These are phyloP conservation scores for Botryotinia calthae DNA, from an alignment of 2,329 filamentous ascomycete species.

Conservation along the genomic window DNA sequence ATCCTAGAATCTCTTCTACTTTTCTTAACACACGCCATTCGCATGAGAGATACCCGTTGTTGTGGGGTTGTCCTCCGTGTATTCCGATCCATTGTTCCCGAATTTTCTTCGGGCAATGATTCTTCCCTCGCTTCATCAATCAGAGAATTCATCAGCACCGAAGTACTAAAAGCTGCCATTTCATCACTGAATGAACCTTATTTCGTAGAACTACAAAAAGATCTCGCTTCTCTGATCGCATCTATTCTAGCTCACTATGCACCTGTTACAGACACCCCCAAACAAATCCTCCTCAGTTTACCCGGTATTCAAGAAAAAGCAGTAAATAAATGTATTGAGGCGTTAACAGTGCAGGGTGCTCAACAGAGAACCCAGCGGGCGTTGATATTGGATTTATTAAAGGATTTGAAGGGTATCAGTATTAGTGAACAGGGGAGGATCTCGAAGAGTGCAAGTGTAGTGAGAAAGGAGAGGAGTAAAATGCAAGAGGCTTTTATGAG, in stretches of 20 bases:
- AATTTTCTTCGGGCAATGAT: constrained; percentile 60
- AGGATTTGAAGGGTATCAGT: constrained; percentile 83
- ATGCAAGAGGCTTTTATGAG: constrained; percentile 68
- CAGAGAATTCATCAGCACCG: constrained; percentile 83
- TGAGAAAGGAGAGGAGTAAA: constrained; percentile 51
- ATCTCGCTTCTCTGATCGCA: constrained; percentile 84
- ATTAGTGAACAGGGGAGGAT: constrained; percentile 93
- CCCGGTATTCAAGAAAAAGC: constrained; percentile 70
- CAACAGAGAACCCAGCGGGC: constrained; percentile 75
- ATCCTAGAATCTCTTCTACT: constrained; percentile 86
- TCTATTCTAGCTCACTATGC: constrained; percentile 78
- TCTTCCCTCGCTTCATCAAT: constrained; percentile 58
- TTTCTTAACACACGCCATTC: constrained; percentile 87
- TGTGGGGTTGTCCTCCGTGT: constrained; percentile 82
- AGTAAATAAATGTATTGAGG: constrained; percentile 62
- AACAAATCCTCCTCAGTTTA: constrained; percentile 72
- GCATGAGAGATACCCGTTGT: constrained; percentile 85
- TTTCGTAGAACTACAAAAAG: constrained; percentile 93
- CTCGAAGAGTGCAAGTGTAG: constrained; percentile 48
- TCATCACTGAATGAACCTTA: constrained; percentile 91
- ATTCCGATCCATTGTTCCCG: constrained; percentile 79
- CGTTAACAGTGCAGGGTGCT: constrained; percentile 56
- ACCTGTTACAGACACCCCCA: constrained; percentile 65
- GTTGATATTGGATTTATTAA: constrained; percentile 78
- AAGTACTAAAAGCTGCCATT: constrained; percentile 87